Evolutionary conservation across 2,329 filamentous ascomycete genomes (phyloP).

Genomic region (Fusarium protoensiforme): DNA sequence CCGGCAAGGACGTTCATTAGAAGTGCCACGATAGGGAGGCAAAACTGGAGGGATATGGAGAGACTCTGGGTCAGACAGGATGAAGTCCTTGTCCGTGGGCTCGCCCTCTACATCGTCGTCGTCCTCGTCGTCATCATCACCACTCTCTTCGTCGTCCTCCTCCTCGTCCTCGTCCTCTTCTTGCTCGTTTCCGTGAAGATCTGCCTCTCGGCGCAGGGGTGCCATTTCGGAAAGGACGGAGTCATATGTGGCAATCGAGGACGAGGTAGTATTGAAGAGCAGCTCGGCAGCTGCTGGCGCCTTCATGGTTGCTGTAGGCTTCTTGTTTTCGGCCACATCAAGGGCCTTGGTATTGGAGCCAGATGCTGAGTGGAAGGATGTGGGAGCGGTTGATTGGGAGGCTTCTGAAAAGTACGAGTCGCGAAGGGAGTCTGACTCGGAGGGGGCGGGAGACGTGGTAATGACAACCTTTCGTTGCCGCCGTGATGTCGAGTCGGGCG

Average conservation of each 20-base stretch:
- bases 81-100: slow-evolving; percentile 40
- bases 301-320: slow-evolving; percentile 16
- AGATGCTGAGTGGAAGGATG: slow-evolving; percentile 41
- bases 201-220: slow-evolving; percentile 33
- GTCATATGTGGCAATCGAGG: slow-evolving; percentile 82
- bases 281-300: slow-evolving; percentile 18
- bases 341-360: slow-evolving; percentile 37
- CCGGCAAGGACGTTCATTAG: slow-evolving; percentile 71
- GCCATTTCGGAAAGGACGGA: slow-evolving; percentile 67
- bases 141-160: slow-evolving; percentile 30
- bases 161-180: slow-evolving; percentile 36
- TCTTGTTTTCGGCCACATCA: slow-evolving; percentile 18
- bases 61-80: slow-evolving; percentile 42
- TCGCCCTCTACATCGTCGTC: slow-evolving; percentile 40
- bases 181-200: slow-evolving; percentile 37
- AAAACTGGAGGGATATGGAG: slow-evolving; percentile 60
- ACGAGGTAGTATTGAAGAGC: slow-evolving; percentile 39
- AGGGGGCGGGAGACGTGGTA: slow-evolving; percentile 38
- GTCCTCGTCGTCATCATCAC: slow-evolving; percentile 46
- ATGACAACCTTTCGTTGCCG: slow-evolving; percentile 42
- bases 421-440: slow-evolving; percentile 41
- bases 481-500: slow-evolving; percentile 32
- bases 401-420: slow-evolving; percentile 44
- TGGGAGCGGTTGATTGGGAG: slow-evolving; percentile 44
- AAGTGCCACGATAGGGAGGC: slow-evolving; percentile 69